These are phyloP conservation scores for Aspergillus ostianus DNA, from an alignment of 495 filamentous ascomycete genomes.

Conservation along the genomic window DNA sequence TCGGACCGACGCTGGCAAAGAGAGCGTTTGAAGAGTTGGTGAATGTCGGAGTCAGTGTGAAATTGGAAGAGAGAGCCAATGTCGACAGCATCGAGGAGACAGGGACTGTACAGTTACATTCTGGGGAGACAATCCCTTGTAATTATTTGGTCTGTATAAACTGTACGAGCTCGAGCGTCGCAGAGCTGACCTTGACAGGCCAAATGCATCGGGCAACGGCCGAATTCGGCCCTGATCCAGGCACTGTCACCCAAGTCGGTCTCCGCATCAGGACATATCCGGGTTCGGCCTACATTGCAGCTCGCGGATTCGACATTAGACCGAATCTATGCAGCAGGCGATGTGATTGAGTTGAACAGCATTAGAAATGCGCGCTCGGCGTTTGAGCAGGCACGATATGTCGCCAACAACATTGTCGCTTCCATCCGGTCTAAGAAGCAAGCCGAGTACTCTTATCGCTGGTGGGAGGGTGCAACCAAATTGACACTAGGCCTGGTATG, in stretches of 20 bases:
- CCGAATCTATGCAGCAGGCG: constrained; percentile 51
- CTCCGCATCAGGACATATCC: constrained; percentile 41
- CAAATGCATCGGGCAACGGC: constrained; percentile 24
- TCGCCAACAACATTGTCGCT: constrained; percentile 45
- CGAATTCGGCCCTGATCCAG: constrained; percentile 18
- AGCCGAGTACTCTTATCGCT: constrained; percentile 18
- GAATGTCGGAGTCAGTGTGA: constrained; percentile 40
- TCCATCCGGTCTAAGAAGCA: constrained; percentile 24
- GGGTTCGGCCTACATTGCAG: constrained; percentile 50
- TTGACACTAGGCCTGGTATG: constrained; percentile 24
- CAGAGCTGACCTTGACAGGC: constrained; percentile 17
- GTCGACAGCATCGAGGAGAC: constrained; percentile 8
- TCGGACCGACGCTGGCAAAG: constrained; percentile 41
- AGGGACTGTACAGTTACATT: constrained; percentile 6
- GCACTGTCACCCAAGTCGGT: constrained; percentile 28
- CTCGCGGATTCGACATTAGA: constrained; percentile 31
- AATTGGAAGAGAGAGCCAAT: constrained; percentile 36
- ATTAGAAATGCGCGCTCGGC: constrained; percentile 47
- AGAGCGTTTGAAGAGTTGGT: constrained; percentile 33
- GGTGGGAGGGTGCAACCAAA: constrained; percentile 26
- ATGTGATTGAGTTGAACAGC: constrained; percentile 47
- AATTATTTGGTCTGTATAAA: constrained; percentile 21
- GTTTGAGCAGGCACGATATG: constrained; percentile 41
- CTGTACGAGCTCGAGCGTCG: background rate
- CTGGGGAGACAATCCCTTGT: constrained; percentile 14